These are phyloP conservation scores for Mycena olivaceomarginata DNA, from an alignment of 768 basidiomycete species.

Conservation along the genomic window DNA sequence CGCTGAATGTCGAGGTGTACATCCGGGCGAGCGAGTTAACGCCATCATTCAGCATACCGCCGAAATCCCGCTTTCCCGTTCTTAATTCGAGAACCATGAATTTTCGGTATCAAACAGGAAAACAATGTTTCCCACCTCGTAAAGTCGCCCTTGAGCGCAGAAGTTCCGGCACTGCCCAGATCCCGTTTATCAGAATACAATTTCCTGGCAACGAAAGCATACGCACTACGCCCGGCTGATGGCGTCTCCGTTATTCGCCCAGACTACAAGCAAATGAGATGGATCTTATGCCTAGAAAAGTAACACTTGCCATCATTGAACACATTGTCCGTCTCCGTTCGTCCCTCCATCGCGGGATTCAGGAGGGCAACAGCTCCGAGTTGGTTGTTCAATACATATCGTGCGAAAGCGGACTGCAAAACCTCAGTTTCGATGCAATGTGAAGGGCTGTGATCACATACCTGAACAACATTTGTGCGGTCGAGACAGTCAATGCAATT, in stretches of 20 bases:
- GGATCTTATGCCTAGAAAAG: neutral
- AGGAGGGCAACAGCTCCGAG: conserved; percentile 83
- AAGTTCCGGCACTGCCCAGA: conserved; percentile 89
- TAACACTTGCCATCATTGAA: conserved; percentile 83
- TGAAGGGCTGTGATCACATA: conserved; percentile 50
- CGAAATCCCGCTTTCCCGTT: conserved; percentile 96
- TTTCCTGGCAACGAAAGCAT: neutral
- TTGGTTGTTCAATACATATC: conserved; percentile 86
- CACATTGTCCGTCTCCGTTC: conserved; percentile 79
- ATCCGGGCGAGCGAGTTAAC: conserved; percentile 95
- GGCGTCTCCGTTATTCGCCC: conserved; percentile 99
- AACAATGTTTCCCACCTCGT: conserved; percentile 57
- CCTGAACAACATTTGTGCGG: conserved; percentile 96
- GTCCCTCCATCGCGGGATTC: conserved; percentile 70
- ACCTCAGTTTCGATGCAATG: neutral
- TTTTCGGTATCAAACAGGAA: no score
- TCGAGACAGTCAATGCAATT: conserved; percentile 98
- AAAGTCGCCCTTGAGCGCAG: conserved; percentile 96
- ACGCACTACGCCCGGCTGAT: conserved; percentile 92
- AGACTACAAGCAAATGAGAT: conserved; percentile 69
- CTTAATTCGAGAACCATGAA: conserved; percentile 57
- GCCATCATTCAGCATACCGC: conserved; percentile 95
- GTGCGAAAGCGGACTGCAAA: conserved; percentile 90
- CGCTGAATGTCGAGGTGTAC: conserved; percentile 93
- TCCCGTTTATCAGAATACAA: conserved; percentile 19